Conservation (phyloP, 2,329 filamentous ascomycete species). For the Trichothecium roseum region DNA sequence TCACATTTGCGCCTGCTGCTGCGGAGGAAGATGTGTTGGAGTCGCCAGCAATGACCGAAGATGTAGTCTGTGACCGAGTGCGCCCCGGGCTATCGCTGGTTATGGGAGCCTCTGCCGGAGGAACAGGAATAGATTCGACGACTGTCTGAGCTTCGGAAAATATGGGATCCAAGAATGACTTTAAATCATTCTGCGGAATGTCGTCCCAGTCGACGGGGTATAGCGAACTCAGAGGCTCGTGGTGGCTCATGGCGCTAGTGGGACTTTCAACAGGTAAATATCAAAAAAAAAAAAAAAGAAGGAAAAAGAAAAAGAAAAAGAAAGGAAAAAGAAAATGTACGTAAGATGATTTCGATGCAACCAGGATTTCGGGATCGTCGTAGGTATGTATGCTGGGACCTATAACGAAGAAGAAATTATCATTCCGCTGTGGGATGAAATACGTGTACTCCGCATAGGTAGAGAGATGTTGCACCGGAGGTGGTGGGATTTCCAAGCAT, state of each 20-base stretch:
- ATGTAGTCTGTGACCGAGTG: not conserved
- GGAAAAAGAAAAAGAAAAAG: too few species aligned
- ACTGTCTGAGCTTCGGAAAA: constrained; percentile 61
- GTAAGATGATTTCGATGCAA: too few species aligned
- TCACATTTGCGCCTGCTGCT: not conserved
- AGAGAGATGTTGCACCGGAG: too few species aligned
- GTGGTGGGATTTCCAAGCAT: too few species aligned
- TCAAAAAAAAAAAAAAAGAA: too few species aligned
- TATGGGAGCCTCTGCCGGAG: constrained; percentile 17
- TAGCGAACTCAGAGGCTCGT: constrained; percentile 48
- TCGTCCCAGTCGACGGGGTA: constrained; percentile 43
- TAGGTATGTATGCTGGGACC: too few species aligned
- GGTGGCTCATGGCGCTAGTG: constrained; percentile 32
- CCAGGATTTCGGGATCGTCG: too few species aligned
- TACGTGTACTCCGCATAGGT: too few species aligned
- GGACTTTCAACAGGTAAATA: too few species aligned
- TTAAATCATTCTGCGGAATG: constrained; percentile 34
- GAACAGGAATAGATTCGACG: constrained; percentile 61
- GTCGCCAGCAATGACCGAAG: not conserved
- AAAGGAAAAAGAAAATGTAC: too few species aligned
- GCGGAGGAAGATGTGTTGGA: not conserved
- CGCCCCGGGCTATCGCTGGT: not conserved
- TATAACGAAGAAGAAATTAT: too few species aligned
- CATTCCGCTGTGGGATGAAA: too few species aligned
- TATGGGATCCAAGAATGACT: constrained; percentile 43